Evolutionary conservation across 768 basidiomycete genomes (phyloP).

Genomic region (Phlegmacium glaucopus): DNA sequence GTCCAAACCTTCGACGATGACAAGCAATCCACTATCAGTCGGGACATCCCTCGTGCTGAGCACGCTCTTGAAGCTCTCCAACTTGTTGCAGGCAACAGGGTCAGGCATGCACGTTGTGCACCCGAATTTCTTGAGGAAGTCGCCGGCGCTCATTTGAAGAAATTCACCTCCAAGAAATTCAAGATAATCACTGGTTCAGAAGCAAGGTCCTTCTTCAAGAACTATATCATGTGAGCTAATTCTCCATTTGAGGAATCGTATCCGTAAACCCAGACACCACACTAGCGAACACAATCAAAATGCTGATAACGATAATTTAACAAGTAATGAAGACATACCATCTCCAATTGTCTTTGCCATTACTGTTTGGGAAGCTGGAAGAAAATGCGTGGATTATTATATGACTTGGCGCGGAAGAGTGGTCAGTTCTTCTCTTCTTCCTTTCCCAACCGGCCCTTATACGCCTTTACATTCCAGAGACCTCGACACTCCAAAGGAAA

Average conservation of each 20-base stretch:
- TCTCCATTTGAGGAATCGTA: not conserved
- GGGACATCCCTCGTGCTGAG: conserved; percentile 18
- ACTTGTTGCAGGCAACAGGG: conserved; percentile 32
- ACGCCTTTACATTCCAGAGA: conserved; percentile 13
- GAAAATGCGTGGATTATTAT: conserved; percentile 46
- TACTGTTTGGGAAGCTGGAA: conserved; percentile 33
- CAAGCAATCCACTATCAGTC: conserved; percentile 22
- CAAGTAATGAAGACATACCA: conserved; percentile 16
- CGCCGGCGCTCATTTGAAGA: conserved; percentile 28
- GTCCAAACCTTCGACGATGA: conserved; percentile 22
- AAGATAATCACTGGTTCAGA: conserved; percentile 41
- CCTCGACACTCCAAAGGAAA: conserved; percentile 19
- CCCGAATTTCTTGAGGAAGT: conserved; percentile 44
- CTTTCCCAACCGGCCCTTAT: not conserved
- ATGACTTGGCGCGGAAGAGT: conserved; percentile 46
- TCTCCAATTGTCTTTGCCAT: conserved; percentile 44
- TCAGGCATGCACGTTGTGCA: conserved; percentile 39
- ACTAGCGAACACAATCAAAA: conserved; percentile 17
- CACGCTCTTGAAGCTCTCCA: conserved; percentile 27
- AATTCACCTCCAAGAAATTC: conserved; percentile 30
- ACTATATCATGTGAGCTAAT: conserved; percentile 36
- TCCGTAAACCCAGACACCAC: not conserved
- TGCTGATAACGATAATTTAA: conserved; percentile 12
- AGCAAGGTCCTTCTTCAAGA: conserved; percentile 38
- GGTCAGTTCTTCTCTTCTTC: conserved; percentile 22